Evolutionary conservation across 2,329 filamentous ascomycete species (phyloP), one percentile per base, ranked within the genome.

Genomic region (Saccharata proteae): DNA sequence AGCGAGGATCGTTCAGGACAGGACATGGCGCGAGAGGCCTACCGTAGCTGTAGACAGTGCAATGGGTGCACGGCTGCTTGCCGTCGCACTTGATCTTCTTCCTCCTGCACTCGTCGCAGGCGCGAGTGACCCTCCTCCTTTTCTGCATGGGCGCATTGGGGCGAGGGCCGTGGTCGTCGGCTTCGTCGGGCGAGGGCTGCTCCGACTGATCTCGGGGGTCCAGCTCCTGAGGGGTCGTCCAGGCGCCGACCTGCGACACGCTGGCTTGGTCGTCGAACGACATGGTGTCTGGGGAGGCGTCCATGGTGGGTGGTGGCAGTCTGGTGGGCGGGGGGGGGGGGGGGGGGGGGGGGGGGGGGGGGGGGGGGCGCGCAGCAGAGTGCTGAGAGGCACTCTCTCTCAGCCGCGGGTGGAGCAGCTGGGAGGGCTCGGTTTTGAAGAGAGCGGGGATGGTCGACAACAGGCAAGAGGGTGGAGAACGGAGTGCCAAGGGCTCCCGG

Each of bases 41-140:
- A 94, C 90, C 88, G 65, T 98, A 98, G 54, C 85, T 94, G 58
- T 98, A 98, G 29, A 96, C 85, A 8, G 86, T 93, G 56, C 90
- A 98, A 57, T 96, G 90, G 0, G 86, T 94, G 43, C 65, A 69
- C 6, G 65, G 65, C 47, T 68, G 63, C 45, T 63, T 66, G 38
- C 64, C 64, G 40, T 67, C 64, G 45, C 65, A 69, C 44, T 67
- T 67, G 43, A 69, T 67, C 47, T 69, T 69, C 49, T 68, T 69
- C 23, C 51, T 49, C 26, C 50, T 45, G 41, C 54, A 55, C 37
- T 59, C 51, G 34, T 58, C 54, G 42, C 59, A 62, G 26, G 59
- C 59, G 32, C 59, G 47, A 17, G 59, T 62, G 30, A 62, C 59
- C 38, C 58, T 45, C 6, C 57, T 48, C 35, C 57, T 46, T 45